These are phyloP conservation scores for Byssothecium circinans DNA, from an alignment of 2,329 filamentous ascomycete genomes.

Conservation along the genomic window DNA sequence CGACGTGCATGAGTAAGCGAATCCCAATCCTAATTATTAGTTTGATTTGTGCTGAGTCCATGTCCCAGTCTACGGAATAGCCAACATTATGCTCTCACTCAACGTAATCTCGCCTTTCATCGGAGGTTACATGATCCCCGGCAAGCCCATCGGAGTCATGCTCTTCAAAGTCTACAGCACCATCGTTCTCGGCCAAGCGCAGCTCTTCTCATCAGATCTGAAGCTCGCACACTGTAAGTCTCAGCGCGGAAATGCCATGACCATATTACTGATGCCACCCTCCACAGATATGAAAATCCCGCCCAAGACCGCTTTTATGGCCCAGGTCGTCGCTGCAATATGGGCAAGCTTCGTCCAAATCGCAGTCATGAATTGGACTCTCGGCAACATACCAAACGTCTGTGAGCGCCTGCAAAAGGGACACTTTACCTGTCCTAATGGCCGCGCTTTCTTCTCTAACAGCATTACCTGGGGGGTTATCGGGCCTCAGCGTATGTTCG, in stretches of 20 bases:
- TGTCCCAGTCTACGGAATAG: not conserved
- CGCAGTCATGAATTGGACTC: conserved; percentile 61
- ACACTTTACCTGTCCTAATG: conserved; percentile 62
- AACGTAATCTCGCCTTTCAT: conserved; percentile 41
- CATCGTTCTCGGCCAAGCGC: conserved; percentile 28
- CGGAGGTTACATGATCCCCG: conserved; percentile 54
- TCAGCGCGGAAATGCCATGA: no score
- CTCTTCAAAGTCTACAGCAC: conserved; percentile 51
- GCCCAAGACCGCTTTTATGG: conserved; percentile 66
- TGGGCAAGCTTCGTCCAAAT: conserved; percentile 69
- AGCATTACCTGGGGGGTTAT: conserved; percentile 67
- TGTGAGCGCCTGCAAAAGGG: conserved; percentile 62
- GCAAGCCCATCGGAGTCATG: conserved; percentile 54
- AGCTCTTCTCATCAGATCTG: conserved; percentile 54
- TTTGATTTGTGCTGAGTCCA: no score
- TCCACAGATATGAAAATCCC: conserved; percentile 56
- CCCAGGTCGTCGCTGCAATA: conserved; percentile 66
- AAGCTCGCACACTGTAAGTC: conserved; percentile 49
- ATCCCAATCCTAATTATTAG: no score
- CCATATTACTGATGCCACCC: conserved; percentile 9
- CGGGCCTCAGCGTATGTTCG: conserved; percentile 71
- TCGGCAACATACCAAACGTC: conserved; percentile 62
- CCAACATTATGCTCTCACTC: conserved; percentile 20
- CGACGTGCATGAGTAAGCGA: conserved; percentile 63
- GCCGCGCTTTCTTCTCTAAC: conserved; percentile 66